phyloP scores from a whole-genome alignment of 805 yeast species.

The Tetrapisispora namnaoensis region DNA sequence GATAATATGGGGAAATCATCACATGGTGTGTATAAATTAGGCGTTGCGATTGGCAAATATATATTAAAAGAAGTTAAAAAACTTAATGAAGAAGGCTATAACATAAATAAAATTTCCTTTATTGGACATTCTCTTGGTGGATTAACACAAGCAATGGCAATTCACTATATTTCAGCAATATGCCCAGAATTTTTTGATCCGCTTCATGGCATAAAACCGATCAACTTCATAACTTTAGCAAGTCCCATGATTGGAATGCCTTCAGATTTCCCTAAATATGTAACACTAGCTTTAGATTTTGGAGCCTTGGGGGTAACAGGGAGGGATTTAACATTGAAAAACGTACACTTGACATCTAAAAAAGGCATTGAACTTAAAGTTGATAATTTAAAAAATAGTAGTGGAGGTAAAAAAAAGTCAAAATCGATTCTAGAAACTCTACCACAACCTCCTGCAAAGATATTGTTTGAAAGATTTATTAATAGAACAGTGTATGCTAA shows the following conservation, averaged over 20 bases:
- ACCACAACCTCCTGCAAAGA: constrained; percentile 67
- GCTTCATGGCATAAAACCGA: constrained; percentile 42
- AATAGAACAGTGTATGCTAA: constrained; percentile 83
- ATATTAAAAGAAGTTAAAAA: constrained; percentile 40
- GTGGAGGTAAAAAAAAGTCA: constrained; percentile 5
- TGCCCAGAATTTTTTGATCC: constrained; percentile 59
- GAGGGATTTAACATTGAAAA: constrained; percentile 68
- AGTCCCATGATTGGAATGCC: constrained; percentile 83
- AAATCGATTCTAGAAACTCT: constrained; percentile 62
- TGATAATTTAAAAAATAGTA: constrained; percentile 1
- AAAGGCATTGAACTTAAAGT: constrained; percentile 18
- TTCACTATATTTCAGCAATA: constrained; percentile 55
- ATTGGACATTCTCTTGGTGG: constrained; percentile 95
- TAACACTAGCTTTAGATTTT: constrained; percentile 71
- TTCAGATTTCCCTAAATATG: constrained; percentile 78
- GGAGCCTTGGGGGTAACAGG: constrained; percentile 94
- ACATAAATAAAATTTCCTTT: constrained; percentile 63
- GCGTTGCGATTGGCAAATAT: constrained; percentile 69
- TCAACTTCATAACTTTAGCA: constrained; percentile 74
- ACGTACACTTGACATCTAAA: constrained; percentile 25
- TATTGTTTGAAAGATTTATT: constrained; percentile 49
- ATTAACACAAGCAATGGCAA: constrained; percentile 79
- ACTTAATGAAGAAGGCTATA: constrained; percentile 29
- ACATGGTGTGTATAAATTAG: constrained; percentile 75
- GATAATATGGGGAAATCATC: constrained; percentile 86